phyloP scores from a whole-genome alignment of 345 rosid species.

The Cardamine occulta region DNA sequence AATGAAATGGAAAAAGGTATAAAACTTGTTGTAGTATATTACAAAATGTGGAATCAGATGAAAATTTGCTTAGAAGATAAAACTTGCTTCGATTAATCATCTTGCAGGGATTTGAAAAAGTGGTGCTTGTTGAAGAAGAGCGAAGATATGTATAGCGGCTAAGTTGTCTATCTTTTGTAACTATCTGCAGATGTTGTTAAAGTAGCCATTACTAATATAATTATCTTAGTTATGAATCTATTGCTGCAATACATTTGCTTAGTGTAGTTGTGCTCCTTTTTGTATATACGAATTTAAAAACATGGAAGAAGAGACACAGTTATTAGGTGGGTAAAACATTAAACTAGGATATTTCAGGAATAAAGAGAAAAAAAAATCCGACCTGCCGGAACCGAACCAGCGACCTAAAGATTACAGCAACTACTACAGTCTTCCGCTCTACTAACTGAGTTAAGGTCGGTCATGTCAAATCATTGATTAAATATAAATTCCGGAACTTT shows the following conservation, averaged over 20 bases:
- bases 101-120: neutral
- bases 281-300: neutral
- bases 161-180: constrained; percentile 12
- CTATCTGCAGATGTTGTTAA: neutral
- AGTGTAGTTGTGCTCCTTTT: neutral
- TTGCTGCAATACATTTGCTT: neutral
- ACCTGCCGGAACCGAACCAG: constrained; percentile 57
- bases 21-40: neutral
- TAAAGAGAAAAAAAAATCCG: constrained; percentile 3
- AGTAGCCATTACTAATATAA: neutral
- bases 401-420: constrained; percentile 64
- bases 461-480: fast-evolving
- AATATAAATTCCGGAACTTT: neutral
- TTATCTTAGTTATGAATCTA: neutral
- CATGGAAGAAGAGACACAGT: neutral
- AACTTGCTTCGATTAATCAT: neutral
- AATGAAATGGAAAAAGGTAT: constrained; percentile 29
- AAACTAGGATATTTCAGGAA: too few relatives aligned
- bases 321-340: too few relatives aligned
- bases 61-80: too few relatives aligned
- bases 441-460: constrained; percentile 95
- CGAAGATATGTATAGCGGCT: constrained; percentile 31
- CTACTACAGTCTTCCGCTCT: constrained; percentile 93
- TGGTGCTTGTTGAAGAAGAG: neutral
- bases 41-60: too few relatives aligned